phyloP scores from a whole-genome alignment of 345 rosid species.

The Sonneratia caseolaris region DNA sequence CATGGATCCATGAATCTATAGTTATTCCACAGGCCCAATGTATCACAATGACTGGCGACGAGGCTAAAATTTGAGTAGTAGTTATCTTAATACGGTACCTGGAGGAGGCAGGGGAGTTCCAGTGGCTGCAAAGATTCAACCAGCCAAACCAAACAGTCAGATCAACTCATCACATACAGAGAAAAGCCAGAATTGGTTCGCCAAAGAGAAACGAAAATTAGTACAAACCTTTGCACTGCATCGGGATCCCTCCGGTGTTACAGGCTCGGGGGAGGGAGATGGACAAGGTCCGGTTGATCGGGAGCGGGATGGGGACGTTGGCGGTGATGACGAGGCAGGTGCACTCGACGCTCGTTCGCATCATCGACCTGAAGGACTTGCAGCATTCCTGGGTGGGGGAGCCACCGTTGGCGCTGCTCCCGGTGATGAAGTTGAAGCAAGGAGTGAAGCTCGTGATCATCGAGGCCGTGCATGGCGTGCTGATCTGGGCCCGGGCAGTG shows the following conservation, averaged over 20 bases:
- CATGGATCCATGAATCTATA: not conserved
- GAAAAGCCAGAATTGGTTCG: not conserved
- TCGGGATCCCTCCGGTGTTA: constrained; percentile 48
- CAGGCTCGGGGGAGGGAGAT: constrained; percentile 66
- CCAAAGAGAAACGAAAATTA: not conserved
- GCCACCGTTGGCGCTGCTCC: constrained; percentile 49
- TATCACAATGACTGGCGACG: not conserved
- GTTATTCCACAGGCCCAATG: not conserved
- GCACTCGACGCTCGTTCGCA: constrained; percentile 46
- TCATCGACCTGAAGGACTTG: constrained; percentile 38
- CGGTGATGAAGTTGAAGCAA: constrained; percentile 66
- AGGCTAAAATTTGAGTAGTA: not conserved
- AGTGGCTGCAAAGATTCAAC: constrained; percentile 40
- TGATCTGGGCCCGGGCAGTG: constrained; percentile 48
- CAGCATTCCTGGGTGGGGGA: constrained; percentile 65
- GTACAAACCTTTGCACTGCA: constrained; percentile 59
- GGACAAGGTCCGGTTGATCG: constrained; percentile 52
- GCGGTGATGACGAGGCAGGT: constrained; percentile 64
- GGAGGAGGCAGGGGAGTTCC: constrained; percentile 83
- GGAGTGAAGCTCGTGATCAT: constrained; percentile 76
- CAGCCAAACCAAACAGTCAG: not conserved
- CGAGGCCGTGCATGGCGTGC: constrained; percentile 68
- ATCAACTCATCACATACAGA: not conserved
- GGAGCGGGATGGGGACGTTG: constrained; percentile 60
- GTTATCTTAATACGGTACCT: constrained; percentile 26